Conservation (phyloP, 2,329 filamentous ascomycete species). For the Xylariales sp. region DNA sequence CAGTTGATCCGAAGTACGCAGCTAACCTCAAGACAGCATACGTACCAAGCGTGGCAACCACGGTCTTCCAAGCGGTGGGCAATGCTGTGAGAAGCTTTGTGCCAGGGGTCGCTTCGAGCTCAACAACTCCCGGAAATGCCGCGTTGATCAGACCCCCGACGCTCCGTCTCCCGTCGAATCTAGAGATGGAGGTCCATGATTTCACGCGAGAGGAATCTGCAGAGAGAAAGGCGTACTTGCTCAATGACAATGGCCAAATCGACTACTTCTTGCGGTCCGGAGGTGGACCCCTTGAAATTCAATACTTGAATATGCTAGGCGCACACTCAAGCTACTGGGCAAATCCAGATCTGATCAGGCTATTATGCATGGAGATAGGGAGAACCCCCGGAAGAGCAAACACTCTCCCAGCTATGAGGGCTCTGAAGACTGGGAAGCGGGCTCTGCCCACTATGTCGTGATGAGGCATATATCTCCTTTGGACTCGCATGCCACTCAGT, state of each 20-base stretch:
- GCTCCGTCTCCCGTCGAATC: constrained; percentile 52
- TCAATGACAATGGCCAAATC: constrained; percentile 96
- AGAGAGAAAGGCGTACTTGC: constrained; percentile 77
- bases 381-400: constrained; percentile 62
- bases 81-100: constrained; percentile 59
- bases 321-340: constrained; percentile 95
- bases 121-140: constrained; percentile 24
- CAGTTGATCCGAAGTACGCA: constrained; percentile 78
- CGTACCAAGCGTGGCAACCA: constrained; percentile 67
- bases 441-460: constrained; percentile 15
- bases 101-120: constrained; percentile 39
- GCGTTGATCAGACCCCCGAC: constrained; percentile 29
- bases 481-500: too few species aligned
- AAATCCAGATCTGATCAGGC: constrained; percentile 78
- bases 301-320: constrained; percentile 95
- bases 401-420: constrained; percentile 54
- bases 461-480: too few species aligned
- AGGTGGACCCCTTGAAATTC: constrained; percentile 83
- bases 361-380: constrained; percentile 85
- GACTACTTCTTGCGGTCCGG: constrained; percentile 84
- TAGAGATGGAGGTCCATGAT: constrained; percentile 95
- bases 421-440: constrained; percentile 47
- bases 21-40: constrained; percentile 70
- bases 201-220: constrained; percentile 90
- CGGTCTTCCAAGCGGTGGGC: constrained; percentile 60